These are phyloP conservation scores for Bromus sterilis DNA, from an alignment of 176 grass and related monocot species.

Conservation along the genomic window DNA sequence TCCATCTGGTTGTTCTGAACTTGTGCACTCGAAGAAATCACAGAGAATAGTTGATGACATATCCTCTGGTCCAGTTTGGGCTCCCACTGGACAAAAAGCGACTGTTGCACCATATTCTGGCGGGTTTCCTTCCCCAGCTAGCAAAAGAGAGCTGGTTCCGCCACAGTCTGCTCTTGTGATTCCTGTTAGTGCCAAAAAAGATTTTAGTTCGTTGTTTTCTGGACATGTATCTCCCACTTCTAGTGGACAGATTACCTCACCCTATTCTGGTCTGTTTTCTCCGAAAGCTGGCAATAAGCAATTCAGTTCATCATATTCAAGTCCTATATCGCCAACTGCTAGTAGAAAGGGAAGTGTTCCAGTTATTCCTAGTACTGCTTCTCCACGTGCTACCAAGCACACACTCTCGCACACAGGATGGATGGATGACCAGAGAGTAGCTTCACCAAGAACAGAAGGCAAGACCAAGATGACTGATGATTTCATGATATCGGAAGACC, in stretches of 20 bases:
- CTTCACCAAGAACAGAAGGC: constrained; percentile 24
- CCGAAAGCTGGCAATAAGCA: constrained; percentile 16
- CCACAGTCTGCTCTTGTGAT: constrained; percentile 9
- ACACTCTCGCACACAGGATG: not conserved
- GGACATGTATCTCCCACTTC: constrained; percentile 16
- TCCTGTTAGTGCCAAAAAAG: constrained; percentile 13
- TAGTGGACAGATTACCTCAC: constrained; percentile 12
- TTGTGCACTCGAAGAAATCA: constrained; percentile 75
- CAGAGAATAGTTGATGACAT: constrained; percentile 51
- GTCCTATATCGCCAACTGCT: constrained; percentile 15
- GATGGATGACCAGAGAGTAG: constrained; percentile 19
- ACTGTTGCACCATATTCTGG: constrained; percentile 11
- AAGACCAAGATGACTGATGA: constrained; percentile 17
- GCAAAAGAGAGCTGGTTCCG: constrained; percentile 13
- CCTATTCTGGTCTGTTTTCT: constrained; percentile 15
- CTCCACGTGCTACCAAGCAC: constrained; percentile 22
- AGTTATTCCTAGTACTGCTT: not conserved
- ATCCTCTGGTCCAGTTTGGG: constrained; percentile 46
- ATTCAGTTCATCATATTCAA: constrained; percentile 25
- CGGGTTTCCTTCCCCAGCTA: not conserved
- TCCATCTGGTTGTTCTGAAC: constrained; percentile 52
- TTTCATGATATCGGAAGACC: constrained; percentile 18
- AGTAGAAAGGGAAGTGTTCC: constrained; percentile 10
- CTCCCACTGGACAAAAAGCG: constrained; percentile 15
- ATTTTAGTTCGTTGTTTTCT: constrained; percentile 7